phyloP scores from a whole-genome alignment of 495 filamentous ascomycete species.

The Hapsidospora chrysogenum region DNA sequence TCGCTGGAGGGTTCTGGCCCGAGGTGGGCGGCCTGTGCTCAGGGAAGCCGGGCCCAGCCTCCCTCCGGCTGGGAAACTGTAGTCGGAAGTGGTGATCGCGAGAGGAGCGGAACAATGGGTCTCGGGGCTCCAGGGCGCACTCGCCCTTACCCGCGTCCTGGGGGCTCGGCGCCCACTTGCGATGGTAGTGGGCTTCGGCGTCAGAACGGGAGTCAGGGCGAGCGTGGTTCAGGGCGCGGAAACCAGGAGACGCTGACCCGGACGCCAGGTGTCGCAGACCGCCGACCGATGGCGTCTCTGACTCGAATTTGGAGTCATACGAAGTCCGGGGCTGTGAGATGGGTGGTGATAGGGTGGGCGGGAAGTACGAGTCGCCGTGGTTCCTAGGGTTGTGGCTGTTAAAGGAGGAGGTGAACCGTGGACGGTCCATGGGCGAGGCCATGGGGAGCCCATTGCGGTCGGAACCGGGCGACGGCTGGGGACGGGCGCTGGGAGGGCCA shows the following conservation, averaged over 20 bases:
- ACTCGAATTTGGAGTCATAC: conserved; percentile 18
- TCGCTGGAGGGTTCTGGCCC: conserved; percentile 16
- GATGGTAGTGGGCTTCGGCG: conserved; percentile 4
- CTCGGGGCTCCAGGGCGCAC: conserved; percentile 13
- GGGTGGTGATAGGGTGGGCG: conserved; percentile 14
- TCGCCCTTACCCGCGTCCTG: conserved; percentile 16
- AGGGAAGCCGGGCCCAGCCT: conserved; percentile 6
- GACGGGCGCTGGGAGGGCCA: conserved; percentile 22
- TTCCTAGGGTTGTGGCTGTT: background rate
- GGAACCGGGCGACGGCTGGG: conserved; percentile 24
- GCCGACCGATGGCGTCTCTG: background rate
- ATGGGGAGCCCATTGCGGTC: conserved; percentile 23
- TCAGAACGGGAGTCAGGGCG: conserved; percentile 9
- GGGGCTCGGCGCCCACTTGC: conserved; percentile 10
- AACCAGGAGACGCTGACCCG: conserved; percentile 20
- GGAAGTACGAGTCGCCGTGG: conserved; percentile 22
- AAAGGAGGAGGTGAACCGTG: conserved; percentile 9
- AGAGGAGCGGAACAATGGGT: conserved; percentile 5
- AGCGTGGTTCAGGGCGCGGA: conserved; percentile 15
- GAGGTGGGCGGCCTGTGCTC: conserved; percentile 12
- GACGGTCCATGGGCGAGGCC: conserved; percentile 26
- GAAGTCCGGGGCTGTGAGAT: conserved; percentile 22
- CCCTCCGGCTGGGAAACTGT: conserved; percentile 7
- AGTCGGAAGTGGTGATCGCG: conserved; percentile 8
- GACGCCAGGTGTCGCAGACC: background rate